A percentile compares a stretch with the other conserved stretches of the same genome.
Conservation (phyloP, 106 monocot species). For the Apostasia ramifera region DNA sequence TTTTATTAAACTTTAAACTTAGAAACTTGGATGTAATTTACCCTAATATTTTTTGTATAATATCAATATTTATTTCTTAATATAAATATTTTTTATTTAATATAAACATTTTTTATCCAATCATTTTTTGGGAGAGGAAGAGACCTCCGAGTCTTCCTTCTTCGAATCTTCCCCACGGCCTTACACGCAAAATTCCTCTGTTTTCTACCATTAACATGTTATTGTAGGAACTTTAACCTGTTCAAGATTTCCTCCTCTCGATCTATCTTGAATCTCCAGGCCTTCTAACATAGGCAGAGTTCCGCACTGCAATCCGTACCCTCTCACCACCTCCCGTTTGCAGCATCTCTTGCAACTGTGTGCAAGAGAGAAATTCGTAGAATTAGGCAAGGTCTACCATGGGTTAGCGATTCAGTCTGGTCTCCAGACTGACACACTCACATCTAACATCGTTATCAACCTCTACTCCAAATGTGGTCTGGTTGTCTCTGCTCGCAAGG, state of each 20-base stretch:
- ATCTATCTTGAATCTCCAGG: background rate
- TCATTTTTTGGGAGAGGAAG: too few relatives aligned
- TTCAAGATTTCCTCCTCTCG: background rate
- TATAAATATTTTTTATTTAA: too few relatives aligned
- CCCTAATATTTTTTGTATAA: too few relatives aligned
- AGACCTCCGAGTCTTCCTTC: too few relatives aligned
- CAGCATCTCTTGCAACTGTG: conserved; percentile 43
- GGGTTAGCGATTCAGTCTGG: conserved; percentile 41
- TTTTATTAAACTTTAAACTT: too few relatives aligned
- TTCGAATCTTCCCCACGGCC: too few relatives aligned
- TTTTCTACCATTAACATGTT: too few relatives aligned
- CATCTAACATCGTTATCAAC: conserved; percentile 34
- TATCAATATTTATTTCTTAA: too few relatives aligned
- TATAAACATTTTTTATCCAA: too few relatives aligned
- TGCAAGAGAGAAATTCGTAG: conserved; percentile 18
- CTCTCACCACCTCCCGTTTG: background rate
- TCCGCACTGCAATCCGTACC: background rate
- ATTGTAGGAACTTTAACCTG: too few relatives aligned
- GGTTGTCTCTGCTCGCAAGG: conserved; percentile 14
- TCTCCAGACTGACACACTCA: conserved; percentile 28
- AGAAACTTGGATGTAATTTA: too few relatives aligned
- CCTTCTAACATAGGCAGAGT: conserved; percentile 8
- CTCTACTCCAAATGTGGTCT: conserved; percentile 5
- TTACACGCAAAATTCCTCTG: too few relatives aligned
- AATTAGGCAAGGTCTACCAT: conserved; percentile 47